Conservation (phyloP, 805 yeast genomes). For the Zygoascus ofunaensis region DNA sequence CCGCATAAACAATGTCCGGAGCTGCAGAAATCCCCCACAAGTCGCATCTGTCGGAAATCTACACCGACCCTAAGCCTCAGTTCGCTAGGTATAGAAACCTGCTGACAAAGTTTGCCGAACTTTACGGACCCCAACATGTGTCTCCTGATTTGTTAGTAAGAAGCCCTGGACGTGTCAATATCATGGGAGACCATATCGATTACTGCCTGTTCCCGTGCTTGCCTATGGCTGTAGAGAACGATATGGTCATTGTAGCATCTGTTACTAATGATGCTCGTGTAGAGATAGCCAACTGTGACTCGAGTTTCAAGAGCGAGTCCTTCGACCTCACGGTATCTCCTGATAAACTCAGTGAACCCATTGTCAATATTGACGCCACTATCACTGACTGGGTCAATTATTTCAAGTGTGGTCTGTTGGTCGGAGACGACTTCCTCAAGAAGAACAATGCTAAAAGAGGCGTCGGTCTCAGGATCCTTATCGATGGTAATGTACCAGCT, state of each 20-base stretch:
- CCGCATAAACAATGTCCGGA: too few species aligned
- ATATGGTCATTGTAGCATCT: constrained; percentile 43
- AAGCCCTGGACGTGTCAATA: constrained; percentile 69
- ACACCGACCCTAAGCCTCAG: constrained; percentile 17
- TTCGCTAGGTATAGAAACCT: constrained; percentile 13
- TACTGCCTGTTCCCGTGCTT: constrained; percentile 57
- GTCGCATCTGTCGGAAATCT: constrained; percentile 14
- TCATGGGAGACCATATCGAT: constrained; percentile 70
- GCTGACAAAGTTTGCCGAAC: constrained; percentile 14
- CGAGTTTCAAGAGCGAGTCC: constrained; percentile 17
- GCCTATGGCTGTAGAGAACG: constrained; percentile 65
- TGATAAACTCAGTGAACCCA: constrained; percentile 8
- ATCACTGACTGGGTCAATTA: constrained; percentile 57
- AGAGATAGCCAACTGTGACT: constrained; percentile 30
- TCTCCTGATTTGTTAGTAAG: constrained; percentile 43
- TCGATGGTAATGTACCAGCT: constrained; percentile 61
- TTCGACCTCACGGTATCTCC: constrained; percentile 6
- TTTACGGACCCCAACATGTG: constrained; percentile 8
- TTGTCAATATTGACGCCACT: constrained; percentile 40
- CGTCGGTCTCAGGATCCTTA: constrained; percentile 42
- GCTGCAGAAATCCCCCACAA: constrained; percentile 9
- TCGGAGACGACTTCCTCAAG: constrained; percentile 43
- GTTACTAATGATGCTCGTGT: constrained; percentile 22
- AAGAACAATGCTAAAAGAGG: constrained; percentile 18
- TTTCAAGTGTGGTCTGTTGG: constrained; percentile 55